Evolutionary conservation across 768 basidiomycete genomes (phyloP).

Genomic region (Boletus sp.): DNA sequence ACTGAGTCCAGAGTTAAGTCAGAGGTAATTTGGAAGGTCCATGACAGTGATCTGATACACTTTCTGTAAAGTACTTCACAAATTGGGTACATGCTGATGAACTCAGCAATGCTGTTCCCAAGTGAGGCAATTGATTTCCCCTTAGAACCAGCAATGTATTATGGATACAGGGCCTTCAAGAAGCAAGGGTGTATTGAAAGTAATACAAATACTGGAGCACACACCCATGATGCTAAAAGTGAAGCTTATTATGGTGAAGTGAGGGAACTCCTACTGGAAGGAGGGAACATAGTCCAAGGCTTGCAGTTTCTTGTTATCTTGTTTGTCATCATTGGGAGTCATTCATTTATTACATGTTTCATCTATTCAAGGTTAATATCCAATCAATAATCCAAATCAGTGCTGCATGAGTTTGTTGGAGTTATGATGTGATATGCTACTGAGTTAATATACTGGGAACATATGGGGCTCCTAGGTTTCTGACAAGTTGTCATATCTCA

Average conservation of each 20-base stretch:
- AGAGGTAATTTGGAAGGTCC: too few species aligned
- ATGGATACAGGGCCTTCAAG: conserved; percentile 36
- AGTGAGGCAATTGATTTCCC: conserved; percentile 25
- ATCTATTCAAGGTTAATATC: background rate
- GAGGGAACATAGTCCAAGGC: conserved; percentile 32
- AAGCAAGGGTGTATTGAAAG: conserved; percentile 38
- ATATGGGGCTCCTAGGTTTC: too few species aligned
- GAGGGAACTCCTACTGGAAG: conserved; percentile 44
- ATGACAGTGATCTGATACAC: too few species aligned
- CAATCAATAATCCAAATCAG: too few species aligned
- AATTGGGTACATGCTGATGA: conserved; percentile 33
- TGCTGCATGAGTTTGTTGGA: too few species aligned
- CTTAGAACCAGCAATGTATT: conserved; percentile 37
- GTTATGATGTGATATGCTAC: too few species aligned
- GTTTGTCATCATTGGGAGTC: background rate
- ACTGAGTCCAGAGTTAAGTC: too few species aligned
- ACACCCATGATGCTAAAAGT: conserved; percentile 37
- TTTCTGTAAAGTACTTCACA: conserved; percentile 43
- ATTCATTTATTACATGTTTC: background rate
- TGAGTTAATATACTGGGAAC: too few species aligned
- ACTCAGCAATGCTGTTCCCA: conserved; percentile 30
- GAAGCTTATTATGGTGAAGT: conserved; percentile 34
- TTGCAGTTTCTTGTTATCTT: conserved; percentile 25
- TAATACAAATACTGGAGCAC: conserved; percentile 36
- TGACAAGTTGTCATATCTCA: too few species aligned